Evolutionary conservation across 768 basidiomycete genomes (phyloP).

Genomic region (Rhodotorula taiwanensis): DNA sequence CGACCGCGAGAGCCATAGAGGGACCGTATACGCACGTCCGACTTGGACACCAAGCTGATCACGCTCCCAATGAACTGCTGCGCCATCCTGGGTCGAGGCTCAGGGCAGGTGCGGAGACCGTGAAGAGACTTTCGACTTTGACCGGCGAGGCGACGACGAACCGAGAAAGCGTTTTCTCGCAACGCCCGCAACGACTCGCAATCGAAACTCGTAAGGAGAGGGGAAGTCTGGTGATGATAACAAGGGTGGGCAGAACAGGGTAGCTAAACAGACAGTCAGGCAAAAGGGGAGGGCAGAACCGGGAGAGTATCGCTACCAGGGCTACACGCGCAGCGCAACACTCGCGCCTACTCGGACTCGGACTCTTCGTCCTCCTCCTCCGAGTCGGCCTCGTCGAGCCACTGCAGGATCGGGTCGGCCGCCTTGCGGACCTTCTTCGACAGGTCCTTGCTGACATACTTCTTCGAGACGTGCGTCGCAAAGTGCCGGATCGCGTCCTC

Average conservation of each 20-base stretch:
- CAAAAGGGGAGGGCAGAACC: not conserved
- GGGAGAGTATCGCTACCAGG: no score
- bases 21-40: constrained; percentile 13
- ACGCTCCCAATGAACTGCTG: constrained; percentile 27
- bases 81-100: constrained; percentile 10
- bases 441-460: constrained; percentile 70
- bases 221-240: no score
- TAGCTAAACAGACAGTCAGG: no score
- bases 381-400: constrained; percentile 83
- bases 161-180: no score
- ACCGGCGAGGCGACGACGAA: not conserved
- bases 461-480: constrained; percentile 36
- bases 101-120: not conserved
- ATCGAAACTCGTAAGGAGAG: no score
- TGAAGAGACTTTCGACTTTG: not conserved
- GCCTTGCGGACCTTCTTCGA: constrained; percentile 95
- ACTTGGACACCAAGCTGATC: constrained; percentile 29
- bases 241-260: no score
- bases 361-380: constrained; percentile 37
- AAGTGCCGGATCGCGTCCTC: constrained; percentile 73
- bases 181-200: no score
- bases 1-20: no score
- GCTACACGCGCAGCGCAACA: no score
- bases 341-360: no score
- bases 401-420: constrained; percentile 85